phyloP scores from a whole-genome alignment of 352 stramenopile species.

The Hyphochytrium catenoides region DNA sequence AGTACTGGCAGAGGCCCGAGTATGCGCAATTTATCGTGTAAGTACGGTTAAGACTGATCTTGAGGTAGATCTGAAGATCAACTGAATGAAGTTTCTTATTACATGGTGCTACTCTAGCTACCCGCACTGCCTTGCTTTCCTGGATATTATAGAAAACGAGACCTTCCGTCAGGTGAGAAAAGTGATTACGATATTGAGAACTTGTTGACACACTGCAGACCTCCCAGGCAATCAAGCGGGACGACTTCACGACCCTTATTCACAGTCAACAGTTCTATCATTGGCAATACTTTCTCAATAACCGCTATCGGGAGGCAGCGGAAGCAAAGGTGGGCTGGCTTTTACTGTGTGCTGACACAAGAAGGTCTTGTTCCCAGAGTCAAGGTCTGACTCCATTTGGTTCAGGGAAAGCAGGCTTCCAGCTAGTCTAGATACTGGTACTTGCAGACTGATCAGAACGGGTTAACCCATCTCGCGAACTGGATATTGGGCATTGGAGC shows the following conservation, averaged over 20 bases:
- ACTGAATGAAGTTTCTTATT: neutral
- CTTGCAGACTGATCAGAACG: too few species aligned
- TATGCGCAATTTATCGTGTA: slow-evolving; percentile 73
- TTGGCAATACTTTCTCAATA: slow-evolving; percentile 64
- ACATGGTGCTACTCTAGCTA: slow-evolving; percentile 16
- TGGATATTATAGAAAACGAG: slow-evolving; percentile 63
- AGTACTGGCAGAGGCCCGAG: slow-evolving; percentile 73
- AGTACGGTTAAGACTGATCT: too few species aligned
- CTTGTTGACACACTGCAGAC: slow-evolving; percentile 5
- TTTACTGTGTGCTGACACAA: slow-evolving; percentile 6
- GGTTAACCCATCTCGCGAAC: slow-evolving; percentile 23
- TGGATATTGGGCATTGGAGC: slow-evolving; percentile 18
- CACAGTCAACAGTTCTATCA: slow-evolving; percentile 67
- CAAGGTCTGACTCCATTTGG: slow-evolving; percentile 4
- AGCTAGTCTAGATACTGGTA: too few species aligned
- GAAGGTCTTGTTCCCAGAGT: slow-evolving; percentile 3
- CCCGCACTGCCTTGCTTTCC: slow-evolving; percentile 54
- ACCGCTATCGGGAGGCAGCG: too few species aligned
- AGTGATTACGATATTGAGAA: too few species aligned
- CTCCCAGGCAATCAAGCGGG: slow-evolving; percentile 40
- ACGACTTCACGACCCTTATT: slow-evolving; percentile 61
- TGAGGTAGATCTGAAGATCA: too few species aligned
- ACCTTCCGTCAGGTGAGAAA: slow-evolving; percentile 32
- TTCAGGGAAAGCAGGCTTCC: neutral
- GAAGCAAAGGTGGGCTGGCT: too few species aligned